phyloP scores from a whole-genome alignment of 345 rosid genomes.

The Cardamine resedifolia region DNA sequence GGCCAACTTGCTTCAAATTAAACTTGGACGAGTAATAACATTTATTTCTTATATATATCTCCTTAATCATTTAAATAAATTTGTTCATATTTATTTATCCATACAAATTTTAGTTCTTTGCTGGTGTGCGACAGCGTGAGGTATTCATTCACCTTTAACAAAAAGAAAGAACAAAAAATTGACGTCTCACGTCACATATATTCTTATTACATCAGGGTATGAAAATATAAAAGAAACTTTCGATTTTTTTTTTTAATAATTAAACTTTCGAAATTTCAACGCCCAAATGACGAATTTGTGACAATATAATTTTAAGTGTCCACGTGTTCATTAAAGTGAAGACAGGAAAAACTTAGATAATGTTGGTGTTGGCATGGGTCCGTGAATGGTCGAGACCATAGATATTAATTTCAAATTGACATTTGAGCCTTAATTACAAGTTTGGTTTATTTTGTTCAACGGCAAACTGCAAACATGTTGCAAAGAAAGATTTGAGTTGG shows the following conservation, averaged over 20 bases:
- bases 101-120: neutral
- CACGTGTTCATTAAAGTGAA: conserved; percentile 14
- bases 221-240: neutral
- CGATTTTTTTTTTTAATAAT: neutral
- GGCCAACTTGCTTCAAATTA: neutral
- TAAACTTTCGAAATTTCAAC: neutral
- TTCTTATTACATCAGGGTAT: neutral
- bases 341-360: conserved; percentile 1
- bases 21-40: neutral
- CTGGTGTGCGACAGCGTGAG: neutral
- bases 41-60: neutral
- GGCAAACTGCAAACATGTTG: conserved; percentile 13
- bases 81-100: neutral
- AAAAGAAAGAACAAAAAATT: too few relatives aligned
- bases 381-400: conserved; percentile 13
- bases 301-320: neutral
- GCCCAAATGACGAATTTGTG: conserved; percentile 22
- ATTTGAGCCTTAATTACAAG: neutral
- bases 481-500: conserved; percentile 7
- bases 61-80: neutral
- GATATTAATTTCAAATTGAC: conserved; percentile 26
- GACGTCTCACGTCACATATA: neutral
- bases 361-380: conserved; percentile 27
- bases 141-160: neutral
- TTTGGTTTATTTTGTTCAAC: conserved; percentile 23